Base-by-base conservation (phyloP, 768 basidiomycete species). In the Rhodotorula toruloides region DNA sequence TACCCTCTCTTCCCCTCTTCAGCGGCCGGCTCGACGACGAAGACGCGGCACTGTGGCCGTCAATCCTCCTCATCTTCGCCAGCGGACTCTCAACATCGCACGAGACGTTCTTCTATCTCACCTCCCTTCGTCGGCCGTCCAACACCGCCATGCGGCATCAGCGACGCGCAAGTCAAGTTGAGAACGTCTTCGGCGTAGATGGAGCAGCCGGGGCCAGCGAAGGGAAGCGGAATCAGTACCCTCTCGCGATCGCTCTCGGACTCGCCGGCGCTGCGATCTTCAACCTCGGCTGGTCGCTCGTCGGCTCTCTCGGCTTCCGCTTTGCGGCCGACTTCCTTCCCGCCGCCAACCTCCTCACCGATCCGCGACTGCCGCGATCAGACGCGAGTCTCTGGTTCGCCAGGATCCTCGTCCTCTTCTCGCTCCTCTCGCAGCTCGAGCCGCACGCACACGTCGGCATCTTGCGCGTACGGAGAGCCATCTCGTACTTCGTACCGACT, bases 181-280 rank as follows among this genome's bases (percentile, higher is more conserved):
- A n/a, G n/a, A n/a, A n/a, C n/a, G n/a, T n/a, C n/a, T n/a, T n/a
- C n/a, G n/a, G n/a, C n/a, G n/a, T n/a, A n/a, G 52, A 27, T 4
- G 44, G 27, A n/a, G 21, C n/a, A 13, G 29, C 40, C 40, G 11
- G 25, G 8, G 9, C n/a, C 31, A 29, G 37, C 39, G 62, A 64
- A 19, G 61, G 72, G 1, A 58, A 63, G 42, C 36, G 72, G 39
- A 70, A 72, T 47, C 62, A 67, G 42, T 75, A 69, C 71, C 73
- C 72, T 4, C 54, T 65, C 25, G 71, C 71, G 25, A 34, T 72
- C 29, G 62, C 58, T 17, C 29, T 71, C 25, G 68, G 73, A 0
- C 53, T 65, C 40, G 32, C n/a, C 10, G 39, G 61, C n/a, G 36
- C 58, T n/a, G 54, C 58, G 37, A 40, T 68, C 40, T 21, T 74